Percentiles rank a stretch among this genome's conserved stretches.
phyloP scores from a whole-genome alignment of 2,329 filamentous ascomycete genomes.

The Fusarium ambrosium region DNA sequence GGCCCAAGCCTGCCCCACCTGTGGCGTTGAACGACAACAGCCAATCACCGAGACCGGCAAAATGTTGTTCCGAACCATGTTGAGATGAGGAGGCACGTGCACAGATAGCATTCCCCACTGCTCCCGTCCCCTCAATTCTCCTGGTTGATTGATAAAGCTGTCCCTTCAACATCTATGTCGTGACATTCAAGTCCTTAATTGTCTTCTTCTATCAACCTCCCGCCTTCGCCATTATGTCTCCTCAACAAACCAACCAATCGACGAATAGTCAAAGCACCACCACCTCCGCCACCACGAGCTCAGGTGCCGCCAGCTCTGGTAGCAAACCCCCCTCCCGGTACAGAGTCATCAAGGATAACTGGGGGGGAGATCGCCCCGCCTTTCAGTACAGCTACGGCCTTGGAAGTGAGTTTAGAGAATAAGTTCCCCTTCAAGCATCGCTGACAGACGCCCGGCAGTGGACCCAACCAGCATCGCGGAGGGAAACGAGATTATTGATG shows the following conservation, averaged over 20 bases:
- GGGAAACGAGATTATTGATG: conserved; percentile 16
- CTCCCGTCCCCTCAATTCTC: neutral
- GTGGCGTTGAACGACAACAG: neutral
- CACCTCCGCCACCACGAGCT: neutral
- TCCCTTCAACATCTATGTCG: neutral
- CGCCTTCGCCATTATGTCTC: neutral
- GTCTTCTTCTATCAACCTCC: neutral
- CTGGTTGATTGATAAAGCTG: neutral
- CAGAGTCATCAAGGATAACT: conserved; percentile 11
- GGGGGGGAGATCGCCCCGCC: conserved; percentile 6
- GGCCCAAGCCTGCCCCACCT: neutral
- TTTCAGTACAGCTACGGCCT: conserved; percentile 16
- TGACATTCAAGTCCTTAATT: neutral
- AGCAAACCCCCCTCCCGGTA: neutral
- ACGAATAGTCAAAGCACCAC: neutral
- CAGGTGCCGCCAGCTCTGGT: neutral
- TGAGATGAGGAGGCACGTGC: neutral
- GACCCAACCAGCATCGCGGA: conserved; percentile 6
- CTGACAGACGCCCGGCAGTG: conserved; percentile 9
- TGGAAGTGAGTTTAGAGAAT: neutral
- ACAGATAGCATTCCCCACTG: neutral
- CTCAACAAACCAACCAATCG: neutral
- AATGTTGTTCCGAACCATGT: neutral
- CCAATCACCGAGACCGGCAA: neutral
- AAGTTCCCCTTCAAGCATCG: neutral